phyloP scores from a whole-genome alignment of 2,329 filamentous ascomycete species.

The Colletotrichum sansevieriae region DNA sequence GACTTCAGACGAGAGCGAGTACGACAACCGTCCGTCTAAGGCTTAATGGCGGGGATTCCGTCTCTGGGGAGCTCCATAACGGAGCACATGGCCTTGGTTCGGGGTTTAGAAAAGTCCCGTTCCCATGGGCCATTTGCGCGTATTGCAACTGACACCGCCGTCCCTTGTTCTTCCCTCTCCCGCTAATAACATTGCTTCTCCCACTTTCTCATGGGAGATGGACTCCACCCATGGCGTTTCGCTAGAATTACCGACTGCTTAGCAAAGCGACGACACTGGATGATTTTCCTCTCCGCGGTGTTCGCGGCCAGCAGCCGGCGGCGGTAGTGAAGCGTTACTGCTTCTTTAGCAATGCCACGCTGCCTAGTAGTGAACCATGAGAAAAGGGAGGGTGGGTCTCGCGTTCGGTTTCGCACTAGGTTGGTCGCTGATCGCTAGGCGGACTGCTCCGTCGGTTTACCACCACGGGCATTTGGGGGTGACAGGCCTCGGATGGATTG shows the following conservation, averaged over 20 bases:
- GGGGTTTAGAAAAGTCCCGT: conserved; percentile 7
- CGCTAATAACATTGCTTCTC: conserved; percentile 2
- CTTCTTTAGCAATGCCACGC: conserved; percentile 4
- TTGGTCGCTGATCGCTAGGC: not conserved
- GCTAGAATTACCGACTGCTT: not conserved
- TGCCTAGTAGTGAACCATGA: not conserved
- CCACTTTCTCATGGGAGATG: not conserved
- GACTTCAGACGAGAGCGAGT: conserved; percentile 28
- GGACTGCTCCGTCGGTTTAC: no score
- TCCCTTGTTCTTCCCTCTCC: not conserved
- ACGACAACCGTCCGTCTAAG: conserved; percentile 19
- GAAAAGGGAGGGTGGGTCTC: conserved; percentile 21
- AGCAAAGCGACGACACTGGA: no score
- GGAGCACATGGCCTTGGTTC: not conserved
- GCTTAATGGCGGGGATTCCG: conserved; percentile 21
- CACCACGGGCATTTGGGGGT: no score
- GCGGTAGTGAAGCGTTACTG: conserved; percentile 11
- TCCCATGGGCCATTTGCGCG: not conserved
- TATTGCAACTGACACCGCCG: conserved; percentile 11
- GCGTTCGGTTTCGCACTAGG: conserved; percentile 23
- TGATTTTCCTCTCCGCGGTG: not conserved
- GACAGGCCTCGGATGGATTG: no score
- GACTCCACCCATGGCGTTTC: conserved; percentile 17
- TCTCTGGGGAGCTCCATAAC: not conserved
- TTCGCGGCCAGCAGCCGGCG: not conserved